Conservation (phyloP, 495 filamentous ascomycete species). For the Neurospora sublineolata region DNA sequence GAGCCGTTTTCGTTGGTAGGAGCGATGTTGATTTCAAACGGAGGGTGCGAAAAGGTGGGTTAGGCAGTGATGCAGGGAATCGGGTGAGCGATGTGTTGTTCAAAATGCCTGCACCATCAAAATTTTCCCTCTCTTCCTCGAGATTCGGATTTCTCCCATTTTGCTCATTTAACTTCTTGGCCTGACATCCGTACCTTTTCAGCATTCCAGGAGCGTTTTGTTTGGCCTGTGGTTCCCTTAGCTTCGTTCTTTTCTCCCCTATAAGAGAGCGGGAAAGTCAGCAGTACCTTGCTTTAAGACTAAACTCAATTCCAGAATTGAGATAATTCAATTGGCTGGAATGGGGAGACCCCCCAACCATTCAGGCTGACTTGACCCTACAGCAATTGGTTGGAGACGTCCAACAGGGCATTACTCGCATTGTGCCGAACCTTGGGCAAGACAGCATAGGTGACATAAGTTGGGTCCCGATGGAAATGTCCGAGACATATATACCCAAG, state of each 20-base stretch:
- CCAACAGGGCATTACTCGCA: neutral
- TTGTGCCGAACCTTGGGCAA: neutral
- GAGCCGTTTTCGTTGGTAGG: conserved; percentile 20
- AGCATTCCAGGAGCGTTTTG: neutral
- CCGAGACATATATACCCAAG: neutral
- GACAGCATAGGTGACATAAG: neutral
- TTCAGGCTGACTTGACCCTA: neutral
- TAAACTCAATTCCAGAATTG: neutral
- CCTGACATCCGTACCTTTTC: neutral
- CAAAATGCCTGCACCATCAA: conserved; percentile 20
- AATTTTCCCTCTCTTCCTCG: conserved; percentile 1
- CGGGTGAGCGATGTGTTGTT: conserved; percentile 34
- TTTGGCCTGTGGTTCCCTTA: neutral
- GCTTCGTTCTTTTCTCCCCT: neutral
- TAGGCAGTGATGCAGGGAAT: conserved; percentile 42
- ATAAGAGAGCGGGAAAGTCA: neutral
- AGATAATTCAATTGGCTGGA: neutral
- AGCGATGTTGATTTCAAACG: conserved; percentile 20
- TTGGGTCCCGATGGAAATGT: neutral
- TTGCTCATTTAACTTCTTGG: neutral
- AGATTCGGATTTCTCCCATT: neutral
- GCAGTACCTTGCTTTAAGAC: neutral
- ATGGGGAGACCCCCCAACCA: neutral
- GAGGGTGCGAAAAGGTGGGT: conserved; percentile 30
- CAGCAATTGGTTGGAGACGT: neutral